Evolutionary conservation across 306 rosid species (phyloP).

Genomic region (Sindora glabra): DNA sequence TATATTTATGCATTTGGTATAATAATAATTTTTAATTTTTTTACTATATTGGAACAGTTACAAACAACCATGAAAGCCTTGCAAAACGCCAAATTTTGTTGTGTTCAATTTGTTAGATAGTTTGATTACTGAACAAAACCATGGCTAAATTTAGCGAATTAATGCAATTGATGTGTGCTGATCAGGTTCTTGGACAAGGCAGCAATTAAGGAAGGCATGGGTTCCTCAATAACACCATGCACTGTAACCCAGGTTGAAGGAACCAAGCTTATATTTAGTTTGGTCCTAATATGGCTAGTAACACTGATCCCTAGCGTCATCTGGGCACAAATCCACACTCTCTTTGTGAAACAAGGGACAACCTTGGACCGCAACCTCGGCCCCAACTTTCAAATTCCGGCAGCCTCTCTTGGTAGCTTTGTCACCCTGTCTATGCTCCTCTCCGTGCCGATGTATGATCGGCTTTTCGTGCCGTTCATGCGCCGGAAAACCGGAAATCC

Average conservation of each 20-base stretch:
- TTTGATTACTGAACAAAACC: background rate
- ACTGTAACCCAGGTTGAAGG: slow-evolving; percentile 87
- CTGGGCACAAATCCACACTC: slow-evolving; percentile 74
- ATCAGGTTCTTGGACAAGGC: slow-evolving; percentile 50
- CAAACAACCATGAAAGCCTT: no score
- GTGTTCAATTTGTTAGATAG: background rate
- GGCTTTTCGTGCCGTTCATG: slow-evolving; percentile 58
- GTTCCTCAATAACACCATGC: slow-evolving; percentile 28
- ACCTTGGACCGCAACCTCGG: slow-evolving; percentile 67
- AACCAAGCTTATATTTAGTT: slow-evolving; percentile 64
- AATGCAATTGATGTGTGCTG: background rate
- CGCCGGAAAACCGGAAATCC: slow-evolving; percentile 56
- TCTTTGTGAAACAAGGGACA: slow-evolving; percentile 88
- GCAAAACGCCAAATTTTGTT: no score
- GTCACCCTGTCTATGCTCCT: slow-evolving; percentile 73
- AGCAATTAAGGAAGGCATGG: slow-evolving; percentile 20
- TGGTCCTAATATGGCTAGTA: slow-evolving; percentile 56
- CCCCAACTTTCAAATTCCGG: slow-evolving; percentile 53
- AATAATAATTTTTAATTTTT: no score
- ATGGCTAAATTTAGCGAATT: background rate
- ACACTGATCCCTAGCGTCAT: slow-evolving; percentile 74
- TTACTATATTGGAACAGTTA: no score
- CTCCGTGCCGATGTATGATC: slow-evolving; percentile 70
- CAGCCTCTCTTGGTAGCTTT: slow-evolving; percentile 66
- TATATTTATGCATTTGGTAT: no score